phyloP scores from a whole-genome alignment of 768 basidiomycete species.

The Strobilomyces echinocephalus region DNA sequence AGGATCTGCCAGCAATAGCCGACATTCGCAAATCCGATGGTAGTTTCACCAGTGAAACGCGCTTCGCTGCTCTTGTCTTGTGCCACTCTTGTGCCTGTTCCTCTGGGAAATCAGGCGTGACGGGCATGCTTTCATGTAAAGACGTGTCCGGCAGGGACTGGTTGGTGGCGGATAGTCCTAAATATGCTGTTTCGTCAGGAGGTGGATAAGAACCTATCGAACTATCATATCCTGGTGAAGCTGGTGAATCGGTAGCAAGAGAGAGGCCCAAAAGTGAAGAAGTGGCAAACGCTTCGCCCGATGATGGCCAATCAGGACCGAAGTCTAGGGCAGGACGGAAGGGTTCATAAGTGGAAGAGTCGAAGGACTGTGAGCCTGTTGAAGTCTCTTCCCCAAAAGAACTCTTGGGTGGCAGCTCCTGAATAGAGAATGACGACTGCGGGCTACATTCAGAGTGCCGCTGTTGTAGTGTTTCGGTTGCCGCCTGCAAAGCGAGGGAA shows the following conservation, averaged over 20 bases:
- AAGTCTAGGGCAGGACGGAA: constrained; percentile 68
- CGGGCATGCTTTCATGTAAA: constrained; percentile 45
- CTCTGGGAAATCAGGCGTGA: constrained; percentile 42
- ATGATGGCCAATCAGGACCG: constrained; percentile 44
- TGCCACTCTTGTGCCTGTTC: constrained; percentile 89
- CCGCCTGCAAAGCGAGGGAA: constrained; percentile 67
- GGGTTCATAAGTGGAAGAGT: constrained; percentile 50
- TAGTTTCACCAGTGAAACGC: constrained; percentile 75
- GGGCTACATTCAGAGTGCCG: constrained; percentile 30
- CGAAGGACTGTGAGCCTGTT: constrained; percentile 28
- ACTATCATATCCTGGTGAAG: constrained; percentile 25
- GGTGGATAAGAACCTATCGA: constrained; percentile 32
- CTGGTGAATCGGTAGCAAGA: constrained; percentile 35
- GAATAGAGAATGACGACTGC: constrained; percentile 35
- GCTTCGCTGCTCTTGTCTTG: constrained; percentile 77
- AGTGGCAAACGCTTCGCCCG: constrained; percentile 34
- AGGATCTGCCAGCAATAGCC: constrained; percentile 16
- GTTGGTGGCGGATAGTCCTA: constrained; percentile 18
- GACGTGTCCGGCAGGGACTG: constrained; percentile 19
- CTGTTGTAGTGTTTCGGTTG: constrained; percentile 58
- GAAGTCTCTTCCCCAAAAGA: constrained; percentile 12
- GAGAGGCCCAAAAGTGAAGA: constrained; percentile 31
- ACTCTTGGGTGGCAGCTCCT: constrained; percentile 18
- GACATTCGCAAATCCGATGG: constrained; percentile 48
- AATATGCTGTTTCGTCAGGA: constrained; percentile 23